Evolutionary conservation across 306 rosid genomes (phyloP).

Genomic region (Casuarina equisetifolia): DNA sequence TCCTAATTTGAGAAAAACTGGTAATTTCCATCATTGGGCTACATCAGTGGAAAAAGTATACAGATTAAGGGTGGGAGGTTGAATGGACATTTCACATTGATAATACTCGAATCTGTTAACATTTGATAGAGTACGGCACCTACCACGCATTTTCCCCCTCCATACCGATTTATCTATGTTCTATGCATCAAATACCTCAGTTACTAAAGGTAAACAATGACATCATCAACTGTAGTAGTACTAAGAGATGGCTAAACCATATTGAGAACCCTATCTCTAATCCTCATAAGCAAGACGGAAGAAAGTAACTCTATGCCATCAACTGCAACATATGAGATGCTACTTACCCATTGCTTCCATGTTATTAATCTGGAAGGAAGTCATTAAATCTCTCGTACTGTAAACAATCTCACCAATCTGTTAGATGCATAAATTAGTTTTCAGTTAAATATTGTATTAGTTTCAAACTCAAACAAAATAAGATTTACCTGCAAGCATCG

Average conservation of each 20-base stretch:
- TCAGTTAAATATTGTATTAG: not conserved
- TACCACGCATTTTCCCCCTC: not conserved
- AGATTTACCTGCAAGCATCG: slow-evolving; percentile 33
- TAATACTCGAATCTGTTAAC: not conserved
- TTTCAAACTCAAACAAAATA: not conserved
- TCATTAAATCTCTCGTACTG: slow-evolving; percentile 42
- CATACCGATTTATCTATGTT: not conserved
- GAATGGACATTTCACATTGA: not conserved
- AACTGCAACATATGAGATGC: slow-evolving; percentile 3
- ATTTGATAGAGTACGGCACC: not conserved
- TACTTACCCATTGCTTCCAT: slow-evolving; percentile 44
- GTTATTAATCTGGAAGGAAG: slow-evolving; percentile 27
- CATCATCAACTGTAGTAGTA: not conserved
- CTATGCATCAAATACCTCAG: not conserved
- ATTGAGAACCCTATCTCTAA: not conserved
- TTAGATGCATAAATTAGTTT: not conserved
- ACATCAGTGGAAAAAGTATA: not conserved
- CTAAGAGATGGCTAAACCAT: not conserved
- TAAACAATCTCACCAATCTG: slow-evolving; percentile 45
- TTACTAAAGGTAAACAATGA: not conserved
- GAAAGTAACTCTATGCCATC: not conserved
- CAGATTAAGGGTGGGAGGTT: not conserved
- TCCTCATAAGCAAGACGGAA: not conserved
- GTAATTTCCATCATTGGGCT: not conserved
- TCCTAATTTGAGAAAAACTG: not conserved